Percentiles rank a stretch among this genome's conserved stretches.
These are phyloP conservation scores for Cercospora sojina DNA, from an alignment of 2,329 filamentous ascomycete species.

Conservation along the genomic window DNA sequence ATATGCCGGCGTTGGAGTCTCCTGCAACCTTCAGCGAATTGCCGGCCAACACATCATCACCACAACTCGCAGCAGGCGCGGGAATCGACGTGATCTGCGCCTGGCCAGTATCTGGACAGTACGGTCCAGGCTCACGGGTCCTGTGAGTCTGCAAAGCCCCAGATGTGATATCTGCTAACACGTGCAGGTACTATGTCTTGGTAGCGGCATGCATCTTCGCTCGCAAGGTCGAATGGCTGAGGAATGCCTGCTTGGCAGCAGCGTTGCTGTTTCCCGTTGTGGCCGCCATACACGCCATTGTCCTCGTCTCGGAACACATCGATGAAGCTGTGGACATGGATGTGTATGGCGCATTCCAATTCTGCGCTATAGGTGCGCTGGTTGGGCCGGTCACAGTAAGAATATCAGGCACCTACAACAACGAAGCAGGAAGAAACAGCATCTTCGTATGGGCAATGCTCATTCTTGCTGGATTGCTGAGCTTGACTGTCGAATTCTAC, in stretches of 20 bases:
- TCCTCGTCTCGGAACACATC: conserved; percentile 59
- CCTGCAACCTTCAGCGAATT: background rate
- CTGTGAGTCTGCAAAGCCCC: conserved; percentile 40
- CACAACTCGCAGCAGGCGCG: background rate
- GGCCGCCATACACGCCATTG: conserved; percentile 63
- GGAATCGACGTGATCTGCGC: conserved; percentile 52
- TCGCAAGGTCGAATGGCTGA: conserved; percentile 61
- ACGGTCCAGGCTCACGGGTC: conserved; percentile 55
- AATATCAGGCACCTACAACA: conserved; percentile 63
- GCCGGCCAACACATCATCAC: background rate
- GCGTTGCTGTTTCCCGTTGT: conserved; percentile 63
- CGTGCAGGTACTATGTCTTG: conserved; percentile 55
- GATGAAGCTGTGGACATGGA: conserved; percentile 68
- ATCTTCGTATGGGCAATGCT: conserved; percentile 67
- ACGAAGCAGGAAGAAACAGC: conserved; percentile 61
- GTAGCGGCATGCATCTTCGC: conserved; percentile 63
- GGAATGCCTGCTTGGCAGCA: conserved; percentile 62
- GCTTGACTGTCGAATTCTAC: conserved; percentile 65
- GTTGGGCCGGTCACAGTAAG: conserved; percentile 63
- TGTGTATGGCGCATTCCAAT: conserved; percentile 65
- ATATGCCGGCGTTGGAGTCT: conserved; percentile 4
- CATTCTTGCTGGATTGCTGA: conserved; percentile 60
- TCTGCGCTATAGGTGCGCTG: conserved; percentile 65
- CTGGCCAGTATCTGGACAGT: conserved; percentile 59
- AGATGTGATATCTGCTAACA: background rate